These are phyloP conservation scores for Linnemannia schmuckeri DNA, from an alignment of 192 early-diverging fungal genomes.

Conservation along the genomic window DNA sequence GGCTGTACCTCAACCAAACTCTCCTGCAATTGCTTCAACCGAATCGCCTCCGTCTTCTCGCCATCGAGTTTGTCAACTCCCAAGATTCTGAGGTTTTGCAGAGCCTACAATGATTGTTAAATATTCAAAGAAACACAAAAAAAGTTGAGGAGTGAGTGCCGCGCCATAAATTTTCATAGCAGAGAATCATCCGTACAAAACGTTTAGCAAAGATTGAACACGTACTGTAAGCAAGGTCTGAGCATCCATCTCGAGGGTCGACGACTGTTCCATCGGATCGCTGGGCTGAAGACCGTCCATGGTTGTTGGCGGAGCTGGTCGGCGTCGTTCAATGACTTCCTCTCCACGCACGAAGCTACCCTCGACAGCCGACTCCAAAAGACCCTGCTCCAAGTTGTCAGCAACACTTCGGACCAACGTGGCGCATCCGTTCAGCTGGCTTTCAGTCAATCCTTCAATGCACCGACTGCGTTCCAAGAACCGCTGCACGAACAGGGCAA, in stretches of 20 bases:
- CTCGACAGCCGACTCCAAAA: not conserved
- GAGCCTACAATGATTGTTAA: not conserved
- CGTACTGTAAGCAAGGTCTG: slow-evolving; percentile 17
- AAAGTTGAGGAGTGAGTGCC: too few relatives aligned
- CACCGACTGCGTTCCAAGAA: slow-evolving; percentile 27
- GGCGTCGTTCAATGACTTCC: not conserved
- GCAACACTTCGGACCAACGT: not conserved
- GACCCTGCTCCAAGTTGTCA: not conserved
- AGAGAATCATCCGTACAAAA: not conserved
- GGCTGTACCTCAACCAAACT: not conserved
- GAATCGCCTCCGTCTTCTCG: not conserved
- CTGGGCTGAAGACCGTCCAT: not conserved
- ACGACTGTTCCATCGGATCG: not conserved
- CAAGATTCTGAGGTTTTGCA: slow-evolving; percentile 26
- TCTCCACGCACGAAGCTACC: slow-evolving; percentile 9
- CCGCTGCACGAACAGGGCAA: slow-evolving; percentile 33
- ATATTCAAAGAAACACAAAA: too few relatives aligned
- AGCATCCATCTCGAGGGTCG: not conserved
- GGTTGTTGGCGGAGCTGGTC: not conserved
- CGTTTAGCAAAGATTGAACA: not conserved
- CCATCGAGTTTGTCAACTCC: not conserved
- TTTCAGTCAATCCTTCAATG: slow-evolving; percentile 1
- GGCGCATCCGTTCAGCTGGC: slow-evolving; percentile 12
- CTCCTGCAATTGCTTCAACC: slow-evolving; percentile 14
- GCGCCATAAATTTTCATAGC: not conserved